These are phyloP conservation scores for Lichina pygmaea DNA, from an alignment of 495 filamentous ascomycete species.

Conservation along the genomic window DNA sequence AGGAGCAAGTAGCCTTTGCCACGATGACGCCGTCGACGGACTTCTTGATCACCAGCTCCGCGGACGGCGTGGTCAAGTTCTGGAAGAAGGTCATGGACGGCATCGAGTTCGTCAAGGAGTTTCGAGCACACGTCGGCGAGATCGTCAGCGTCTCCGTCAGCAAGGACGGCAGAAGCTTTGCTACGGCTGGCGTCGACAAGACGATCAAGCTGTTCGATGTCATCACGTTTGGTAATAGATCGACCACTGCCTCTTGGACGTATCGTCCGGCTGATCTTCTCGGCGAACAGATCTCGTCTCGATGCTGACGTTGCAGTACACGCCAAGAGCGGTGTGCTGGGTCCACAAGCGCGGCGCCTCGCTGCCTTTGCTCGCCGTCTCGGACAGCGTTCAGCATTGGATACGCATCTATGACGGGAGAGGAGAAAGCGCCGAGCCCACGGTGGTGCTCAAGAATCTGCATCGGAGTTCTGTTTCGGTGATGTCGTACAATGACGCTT, in stretches of 20 bases:
- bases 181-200: constrained; percentile 62
- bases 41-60: constrained; percentile 77
- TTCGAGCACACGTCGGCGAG: constrained; percentile 66
- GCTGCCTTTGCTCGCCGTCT: constrained; percentile 67
- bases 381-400: constrained; percentile 39
- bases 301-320: constrained; percentile 47
- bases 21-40: constrained; percentile 75
- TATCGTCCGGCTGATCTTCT: no score
- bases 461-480: constrained; percentile 56
- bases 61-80: constrained; percentile 90
- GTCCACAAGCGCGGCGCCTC: constrained; percentile 73
- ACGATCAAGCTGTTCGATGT: constrained; percentile 94
- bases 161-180: constrained; percentile 79
- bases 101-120: constrained; percentile 96
- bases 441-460: constrained; percentile 47
- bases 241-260: constrained; percentile 1
- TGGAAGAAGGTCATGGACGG: constrained; percentile 90
- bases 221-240: constrained; percentile 43
- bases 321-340: constrained; percentile 70
- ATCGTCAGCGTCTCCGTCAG: constrained; percentile 62
- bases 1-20: constrained; percentile 68
- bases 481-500: constrained; percentile 72
- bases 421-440: constrained; percentile 43
- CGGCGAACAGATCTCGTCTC: constrained; percentile 38
- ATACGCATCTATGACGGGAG: constrained; percentile 77